These are phyloP conservation scores for Alternaria sp. DNA, from an alignment of 2,329 filamentous ascomycete species.

Conservation along the genomic window DNA sequence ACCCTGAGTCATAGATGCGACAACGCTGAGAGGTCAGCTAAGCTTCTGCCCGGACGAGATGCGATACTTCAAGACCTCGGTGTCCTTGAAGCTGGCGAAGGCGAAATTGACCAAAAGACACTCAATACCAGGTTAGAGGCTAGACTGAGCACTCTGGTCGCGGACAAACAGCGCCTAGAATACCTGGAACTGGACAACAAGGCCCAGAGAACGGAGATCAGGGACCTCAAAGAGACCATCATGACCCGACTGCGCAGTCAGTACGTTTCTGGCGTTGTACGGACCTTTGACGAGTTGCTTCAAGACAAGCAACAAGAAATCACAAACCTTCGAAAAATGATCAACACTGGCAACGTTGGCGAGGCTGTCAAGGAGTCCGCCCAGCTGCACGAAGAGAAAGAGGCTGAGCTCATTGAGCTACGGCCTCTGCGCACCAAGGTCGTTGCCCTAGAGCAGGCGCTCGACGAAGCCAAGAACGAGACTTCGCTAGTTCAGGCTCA, in stretches of 20 bases:
- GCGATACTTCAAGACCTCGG: background rate
- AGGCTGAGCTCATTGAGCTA: background rate
- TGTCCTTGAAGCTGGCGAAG: background rate
- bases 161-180: background rate
- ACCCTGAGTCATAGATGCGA: background rate
- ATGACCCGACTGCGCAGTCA: background rate
- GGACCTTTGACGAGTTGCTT: background rate
- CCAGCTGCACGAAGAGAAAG: background rate
- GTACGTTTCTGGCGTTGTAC: background rate
- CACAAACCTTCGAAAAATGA: background rate
- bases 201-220: background rate
- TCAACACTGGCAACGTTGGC: background rate
- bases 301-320: background rate
- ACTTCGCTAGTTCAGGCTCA: background rate
- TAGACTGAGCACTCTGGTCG: background rate
- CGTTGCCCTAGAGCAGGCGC: background rate
- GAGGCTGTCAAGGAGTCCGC: background rate
- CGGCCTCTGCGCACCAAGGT: background rate
- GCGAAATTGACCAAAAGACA: background rate
- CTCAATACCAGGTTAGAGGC: background rate
- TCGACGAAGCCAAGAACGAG: background rate
- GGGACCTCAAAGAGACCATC: background rate
- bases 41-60: background rate
- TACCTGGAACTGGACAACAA: background rate
- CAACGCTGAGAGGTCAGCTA: background rate